Evolutionary conservation across 257 asterid species (phyloP).

Genomic region (Verbena officinalis): DNA sequence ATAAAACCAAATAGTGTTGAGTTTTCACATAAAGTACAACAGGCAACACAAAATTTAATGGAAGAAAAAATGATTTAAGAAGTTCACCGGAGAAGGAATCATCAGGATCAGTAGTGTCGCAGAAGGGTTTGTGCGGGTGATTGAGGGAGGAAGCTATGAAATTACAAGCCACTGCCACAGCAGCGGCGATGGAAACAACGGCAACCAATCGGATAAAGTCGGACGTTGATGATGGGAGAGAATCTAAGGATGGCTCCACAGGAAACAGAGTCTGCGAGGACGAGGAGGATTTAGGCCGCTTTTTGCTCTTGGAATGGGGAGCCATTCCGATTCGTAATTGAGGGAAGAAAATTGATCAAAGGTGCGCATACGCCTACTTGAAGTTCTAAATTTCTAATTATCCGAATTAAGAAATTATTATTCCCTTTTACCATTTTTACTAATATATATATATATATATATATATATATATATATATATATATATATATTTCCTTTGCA

Average conservation of each 20-base stretch:
- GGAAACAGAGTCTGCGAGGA: slow-evolving; percentile 26
- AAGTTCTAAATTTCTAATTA: too few relatives aligned
- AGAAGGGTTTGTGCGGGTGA: slow-evolving; percentile 62
- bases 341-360: background rate
- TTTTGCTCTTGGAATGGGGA: slow-evolving; percentile 28
- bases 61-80: background rate
- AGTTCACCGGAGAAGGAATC: slow-evolving; percentile 53
- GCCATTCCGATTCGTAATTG: slow-evolving; percentile 34
- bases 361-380: too few relatives aligned
- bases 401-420: too few relatives aligned
- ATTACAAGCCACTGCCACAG: slow-evolving; percentile 63
- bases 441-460: too few relatives aligned
- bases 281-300: slow-evolving; percentile 31
- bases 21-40: background rate
- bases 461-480: too few relatives aligned
- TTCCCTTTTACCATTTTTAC: too few relatives aligned
- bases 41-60: background rate
- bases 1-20: background rate
- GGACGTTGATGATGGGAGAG: slow-evolving; percentile 59
- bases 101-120: slow-evolving; percentile 47
- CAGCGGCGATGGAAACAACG: slow-evolving; percentile 62
- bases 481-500: too few relatives aligned
- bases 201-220: slow-evolving; percentile 58
- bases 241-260: slow-evolving; percentile 42
- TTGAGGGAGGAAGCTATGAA: slow-evolving; percentile 42